Base-by-base conservation (phyloP, 176 grass and related monocot species). In the Cenchrus americanus region DNA sequence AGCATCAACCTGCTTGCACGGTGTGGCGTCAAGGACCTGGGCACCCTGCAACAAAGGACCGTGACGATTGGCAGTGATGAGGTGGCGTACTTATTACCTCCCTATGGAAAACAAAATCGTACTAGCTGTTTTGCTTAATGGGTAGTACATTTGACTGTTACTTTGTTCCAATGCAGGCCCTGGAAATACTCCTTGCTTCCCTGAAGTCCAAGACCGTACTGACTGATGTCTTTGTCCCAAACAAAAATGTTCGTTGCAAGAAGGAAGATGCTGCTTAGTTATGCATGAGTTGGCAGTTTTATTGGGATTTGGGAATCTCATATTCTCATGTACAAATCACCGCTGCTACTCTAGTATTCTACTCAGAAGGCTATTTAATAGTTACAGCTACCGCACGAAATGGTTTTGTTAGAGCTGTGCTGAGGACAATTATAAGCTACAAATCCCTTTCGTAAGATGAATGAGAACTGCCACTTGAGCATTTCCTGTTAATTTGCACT, bases 31-130 rank as follows among this genome's bases (percentile, higher is more conserved):
- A 71, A 43, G 64, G 86, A 87, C 11, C 17, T 87, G 53, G 43
- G 43, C 43, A 26, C 42, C 11, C 7, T 82, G n/a, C 24, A 77
- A 24, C 52, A 87, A 61, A 69, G 21, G 64, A 77, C 52, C 0
- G 79, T 77, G 30, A 87, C 42, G 21, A 87, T 87, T 24, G 63
- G 72, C 71, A 87, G 62, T 52, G 71, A 82, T 52, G 79, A 87
- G 86, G 73, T 83, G 0, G 18, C 6, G 1, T 48, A 2, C 34
- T 72, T 65, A 9, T 57, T 57, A 51, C 49, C 3, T 4, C 47
- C 10, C 6, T 11, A 22, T 22, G 46, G 26, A n/a, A 73, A 5
- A 37, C 3, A 32, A 76, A 70, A 13, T 10, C 2, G 5, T 13
- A 21, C 8, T 7, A 3, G 34, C 34, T 37, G 23, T 80, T n/a